Conservation (phyloP, 169 alveolate species). For the Babesia bovis region DNA sequence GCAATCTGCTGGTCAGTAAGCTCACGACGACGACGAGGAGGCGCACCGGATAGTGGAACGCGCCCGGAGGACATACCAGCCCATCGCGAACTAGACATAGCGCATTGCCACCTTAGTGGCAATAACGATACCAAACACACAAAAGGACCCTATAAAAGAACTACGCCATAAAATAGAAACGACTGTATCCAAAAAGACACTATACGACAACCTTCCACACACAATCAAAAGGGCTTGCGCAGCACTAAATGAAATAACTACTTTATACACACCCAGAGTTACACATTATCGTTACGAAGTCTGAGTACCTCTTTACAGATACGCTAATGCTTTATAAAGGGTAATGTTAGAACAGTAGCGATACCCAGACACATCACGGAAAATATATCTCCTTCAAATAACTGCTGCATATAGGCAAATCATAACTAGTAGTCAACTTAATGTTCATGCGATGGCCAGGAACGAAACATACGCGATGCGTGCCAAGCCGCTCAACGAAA, state of each 20-base stretch:
- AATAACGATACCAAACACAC: too few relatives aligned
- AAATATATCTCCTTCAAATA: conserved; percentile 14
- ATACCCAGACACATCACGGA: too few relatives aligned
- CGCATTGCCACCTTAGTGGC: not conserved
- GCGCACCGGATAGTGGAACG: not conserved
- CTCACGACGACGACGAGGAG: conserved; percentile 70
- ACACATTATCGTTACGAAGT: too few relatives aligned
- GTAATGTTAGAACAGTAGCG: too few relatives aligned
- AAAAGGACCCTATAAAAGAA: too few relatives aligned
- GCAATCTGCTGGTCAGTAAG: conserved; percentile 91
- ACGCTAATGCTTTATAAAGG: too few relatives aligned
- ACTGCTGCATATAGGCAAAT: conserved; percentile 12
- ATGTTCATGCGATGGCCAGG: conserved; percentile 51
- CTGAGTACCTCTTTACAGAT: too few relatives aligned
- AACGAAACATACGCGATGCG: conserved; percentile 5
- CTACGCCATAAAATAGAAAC: too few relatives aligned
- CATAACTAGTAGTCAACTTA: conserved; percentile 44
- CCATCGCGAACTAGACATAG: conserved; percentile 19
- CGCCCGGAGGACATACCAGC: conserved; percentile 23
- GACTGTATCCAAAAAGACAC: too few relatives aligned
- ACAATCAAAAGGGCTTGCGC: too few relatives aligned
- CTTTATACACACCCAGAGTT: too few relatives aligned
- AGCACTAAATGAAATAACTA: too few relatives aligned
- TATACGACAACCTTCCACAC: conserved; percentile 14
- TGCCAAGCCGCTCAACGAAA: conserved; percentile 36